Conservation (phyloP, 768 basidiomycete genomes). For the Termitomyces eurrhizus region DNA sequence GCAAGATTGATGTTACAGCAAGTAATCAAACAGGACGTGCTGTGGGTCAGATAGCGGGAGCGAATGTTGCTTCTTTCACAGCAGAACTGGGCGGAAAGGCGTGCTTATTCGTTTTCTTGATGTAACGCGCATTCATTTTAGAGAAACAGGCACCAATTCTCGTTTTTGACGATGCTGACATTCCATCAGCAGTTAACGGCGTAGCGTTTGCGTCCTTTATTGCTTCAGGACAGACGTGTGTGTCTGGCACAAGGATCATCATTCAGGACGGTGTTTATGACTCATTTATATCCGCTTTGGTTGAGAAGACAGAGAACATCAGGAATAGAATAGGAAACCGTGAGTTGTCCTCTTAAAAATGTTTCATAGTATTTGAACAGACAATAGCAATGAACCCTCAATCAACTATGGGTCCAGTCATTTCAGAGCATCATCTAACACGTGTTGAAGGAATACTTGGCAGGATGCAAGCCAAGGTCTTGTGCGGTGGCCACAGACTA, state of each 20-base stretch:
- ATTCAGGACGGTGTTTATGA: conserved; percentile 70
- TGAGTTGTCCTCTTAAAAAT: conserved; percentile 30
- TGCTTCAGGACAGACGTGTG: conserved; percentile 87
- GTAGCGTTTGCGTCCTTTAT: conserved; percentile 81
- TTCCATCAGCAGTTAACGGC: conserved; percentile 75
- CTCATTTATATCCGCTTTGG: conserved; percentile 56
- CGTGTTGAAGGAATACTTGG: conserved; percentile 59
- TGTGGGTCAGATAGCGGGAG: conserved; percentile 69
- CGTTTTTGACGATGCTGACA: conserved; percentile 75
- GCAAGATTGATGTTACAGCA: conserved; percentile 85
- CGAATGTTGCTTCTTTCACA: conserved; percentile 70
- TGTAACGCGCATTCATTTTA: neutral
- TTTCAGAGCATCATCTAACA: conserved; percentile 59
- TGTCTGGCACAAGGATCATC: conserved; percentile 85
- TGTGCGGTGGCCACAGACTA: conserved; percentile 68
- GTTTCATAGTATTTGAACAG: neutral
- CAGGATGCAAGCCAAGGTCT: conserved; percentile 43
- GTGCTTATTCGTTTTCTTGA: conserved; percentile 6
- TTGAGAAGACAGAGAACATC: conserved; percentile 61
- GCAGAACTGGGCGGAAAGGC: conserved; percentile 89
- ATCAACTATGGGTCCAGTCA: conserved; percentile 79
- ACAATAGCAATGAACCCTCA: conserved; percentile 59
- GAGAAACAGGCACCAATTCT: conserved; percentile 66
- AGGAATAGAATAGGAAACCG: conserved; percentile 74
- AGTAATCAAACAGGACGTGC: conserved; percentile 58